These are phyloP conservation scores for Rheum nobile DNA, from an alignment of 148 eudicot genomes.

Conservation along the genomic window DNA sequence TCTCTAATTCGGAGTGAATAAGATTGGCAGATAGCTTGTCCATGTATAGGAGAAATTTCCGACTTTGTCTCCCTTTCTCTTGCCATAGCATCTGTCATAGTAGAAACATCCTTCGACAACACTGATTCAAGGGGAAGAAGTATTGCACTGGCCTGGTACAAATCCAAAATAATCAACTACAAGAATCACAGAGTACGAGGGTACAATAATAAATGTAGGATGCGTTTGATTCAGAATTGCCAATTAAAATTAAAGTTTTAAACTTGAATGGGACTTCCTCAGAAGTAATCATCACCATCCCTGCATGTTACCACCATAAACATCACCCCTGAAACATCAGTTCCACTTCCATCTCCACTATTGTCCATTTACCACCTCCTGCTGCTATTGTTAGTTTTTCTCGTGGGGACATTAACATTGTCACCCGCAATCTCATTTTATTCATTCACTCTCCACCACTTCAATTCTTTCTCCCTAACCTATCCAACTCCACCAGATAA, in stretches of 20 bases:
- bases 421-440: no score
- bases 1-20: conserved; percentile 58
- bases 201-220: neutral
- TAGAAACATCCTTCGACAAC: conserved; percentile 79
- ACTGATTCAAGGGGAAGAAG: conserved; percentile 89
- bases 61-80: conserved; percentile 57
- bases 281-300: neutral
- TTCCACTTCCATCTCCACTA: neutral
- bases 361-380: neutral
- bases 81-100: conserved; percentile 90
- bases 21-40: conserved; percentile 94
- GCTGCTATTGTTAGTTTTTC: neutral
- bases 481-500: no score
- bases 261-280: neutral
- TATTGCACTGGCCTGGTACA: conserved; percentile 61
- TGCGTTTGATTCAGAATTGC: neutral
- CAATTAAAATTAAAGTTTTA: neutral
- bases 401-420: no score
- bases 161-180: conserved; percentile 8
- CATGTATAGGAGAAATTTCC: conserved; percentile 89
- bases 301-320: no score
- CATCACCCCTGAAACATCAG: neutral
- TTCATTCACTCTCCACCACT: no score
- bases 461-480: no score
- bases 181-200: neutral